A percentile compares a stretch with the other conserved stretches of the same genome.
phyloP scores from a whole-genome alignment of 2,329 filamentous ascomycete genomes.

The Colletotrichum endophyticum region DNA sequence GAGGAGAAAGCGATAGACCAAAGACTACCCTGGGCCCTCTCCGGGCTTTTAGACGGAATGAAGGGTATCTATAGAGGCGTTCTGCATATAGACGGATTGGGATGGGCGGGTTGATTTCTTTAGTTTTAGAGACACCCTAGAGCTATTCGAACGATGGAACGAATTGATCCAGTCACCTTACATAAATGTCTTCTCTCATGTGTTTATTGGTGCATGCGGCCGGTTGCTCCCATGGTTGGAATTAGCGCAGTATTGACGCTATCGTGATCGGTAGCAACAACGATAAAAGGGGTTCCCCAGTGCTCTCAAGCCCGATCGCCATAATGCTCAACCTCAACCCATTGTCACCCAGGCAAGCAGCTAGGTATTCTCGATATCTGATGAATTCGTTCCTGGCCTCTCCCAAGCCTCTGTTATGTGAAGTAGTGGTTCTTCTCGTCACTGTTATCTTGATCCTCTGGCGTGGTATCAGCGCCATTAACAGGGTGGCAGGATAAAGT shows the following conservation, averaged over 20 bases:
- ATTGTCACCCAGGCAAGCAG: background rate
- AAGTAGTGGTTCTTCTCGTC: background rate
- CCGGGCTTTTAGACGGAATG: background rate
- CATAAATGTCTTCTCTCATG: background rate
- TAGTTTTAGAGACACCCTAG: slow-evolving; percentile 3
- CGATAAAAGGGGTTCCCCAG: background rate
- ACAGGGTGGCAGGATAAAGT: background rate
- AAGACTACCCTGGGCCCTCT: background rate
- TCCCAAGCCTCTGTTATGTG: background rate
- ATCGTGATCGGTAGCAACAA: background rate
- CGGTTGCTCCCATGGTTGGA: rapidly evolving
- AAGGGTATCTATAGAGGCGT: slow-evolving; percentile 12
- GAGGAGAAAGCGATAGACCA: background rate
- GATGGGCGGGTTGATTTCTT: background rate
- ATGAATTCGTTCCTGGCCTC: rapidly evolving
- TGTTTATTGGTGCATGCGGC: background rate
- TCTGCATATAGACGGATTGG: slow-evolving; percentile 17
- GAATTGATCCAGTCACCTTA: background rate
- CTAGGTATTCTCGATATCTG: background rate
- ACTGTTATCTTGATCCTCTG: background rate
- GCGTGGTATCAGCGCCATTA: background rate
- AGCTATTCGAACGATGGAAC: slow-evolving; percentile 12
- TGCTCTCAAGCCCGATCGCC: background rate
- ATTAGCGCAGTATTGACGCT: no score
- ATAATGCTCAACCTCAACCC: background rate